These are phyloP conservation scores for Termitomyces sp. DNA, from an alignment of 768 basidiomycete species.

Conservation along the genomic window DNA sequence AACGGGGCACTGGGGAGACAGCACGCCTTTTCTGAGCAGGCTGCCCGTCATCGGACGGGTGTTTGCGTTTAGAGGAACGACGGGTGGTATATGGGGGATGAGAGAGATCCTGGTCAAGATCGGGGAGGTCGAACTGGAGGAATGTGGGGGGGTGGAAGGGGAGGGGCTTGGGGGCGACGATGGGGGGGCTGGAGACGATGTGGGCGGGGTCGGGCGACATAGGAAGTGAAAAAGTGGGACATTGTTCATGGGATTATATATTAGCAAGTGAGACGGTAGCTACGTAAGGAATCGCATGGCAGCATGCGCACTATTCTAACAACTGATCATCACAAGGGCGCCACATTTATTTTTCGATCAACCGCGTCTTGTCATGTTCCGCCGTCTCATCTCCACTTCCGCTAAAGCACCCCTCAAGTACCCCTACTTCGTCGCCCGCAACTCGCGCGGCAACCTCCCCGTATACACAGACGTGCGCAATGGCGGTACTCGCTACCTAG, in stretches of 20 bases:
- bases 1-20: background rate
- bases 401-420: conserved; percentile 7
- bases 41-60: conserved; percentile 21
- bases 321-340: conserved; percentile 13
- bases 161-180: conserved; percentile 62
- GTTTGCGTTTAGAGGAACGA: conserved; percentile 45
- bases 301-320: background rate
- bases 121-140: conserved; percentile 62
- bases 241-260: conserved; percentile 24
- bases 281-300: conserved; percentile 13
- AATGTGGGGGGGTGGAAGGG: conserved; percentile 68
- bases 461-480: conserved; percentile 75
- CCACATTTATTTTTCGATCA: conserved; percentile 14
- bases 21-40: conserved; percentile 14
- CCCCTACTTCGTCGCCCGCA: conserved; percentile 62
- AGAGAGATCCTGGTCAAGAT: conserved; percentile 65
- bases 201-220: conserved; percentile 26
- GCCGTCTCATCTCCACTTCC: conserved; percentile 7
- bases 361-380: conserved; percentile 7
- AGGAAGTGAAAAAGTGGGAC: conserved; percentile 12
- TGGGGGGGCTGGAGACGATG: conserved; percentile 59
- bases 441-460: conserved; percentile 60
- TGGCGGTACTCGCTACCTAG: conserved; percentile 49
- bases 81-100: conserved; percentile 53
- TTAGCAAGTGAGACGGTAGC: conserved; percentile 18